Base-by-base conservation (phyloP, 2,329 filamentous ascomycete species). In the Akanthomyces uredinophilus region DNA sequence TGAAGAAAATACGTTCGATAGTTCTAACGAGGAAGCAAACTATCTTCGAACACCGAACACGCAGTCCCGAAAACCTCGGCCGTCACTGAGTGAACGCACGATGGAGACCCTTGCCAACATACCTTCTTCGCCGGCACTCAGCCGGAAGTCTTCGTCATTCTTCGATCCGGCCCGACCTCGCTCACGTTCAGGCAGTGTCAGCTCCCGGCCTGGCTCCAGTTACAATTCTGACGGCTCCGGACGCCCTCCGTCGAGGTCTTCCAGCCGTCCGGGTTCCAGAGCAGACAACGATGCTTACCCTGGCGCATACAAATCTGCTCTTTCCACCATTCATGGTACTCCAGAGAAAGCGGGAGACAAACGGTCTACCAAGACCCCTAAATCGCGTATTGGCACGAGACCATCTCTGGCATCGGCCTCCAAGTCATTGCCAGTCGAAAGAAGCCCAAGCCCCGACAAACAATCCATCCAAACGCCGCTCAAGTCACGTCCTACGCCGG, bases 81-180 rank as follows among this genome's bases (percentile, higher is more conserved):
- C 83, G 57, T 93, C 91, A 0, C 79, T 97, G 4, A 87, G 89
- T 0, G 93, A 97, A 68, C 82, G 94, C 63, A 96, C 93, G 0
- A 87, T 96, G 47, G 91, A 96, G 72, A 96, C 91, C 0, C 78
- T 97, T 6, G 83, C 92, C 3, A 84, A 87, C 52, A 78, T 96
- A 35, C 90, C 92, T 0, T 86, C 90, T 0, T 95, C 92, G 0
- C 92, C 93, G 5, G 85, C 84, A 0, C 74, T 89, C 51, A 84
- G 81, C 58, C 85, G 85, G 63, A 85, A 87, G 60, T 79, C 83
- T 10, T 91, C 91, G 0, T 86, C 84, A 61, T 92, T 96, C 72
- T 95, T 90, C 70, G 87, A 86, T 54, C 75, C 79, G 2, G 80
- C 87, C n/a, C 83, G 83, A 7, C 83, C 88, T 5, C 68, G 73